Base-by-base conservation (phyloP, 208 protist species). In the Trypanosomatidae sp. region DNA sequence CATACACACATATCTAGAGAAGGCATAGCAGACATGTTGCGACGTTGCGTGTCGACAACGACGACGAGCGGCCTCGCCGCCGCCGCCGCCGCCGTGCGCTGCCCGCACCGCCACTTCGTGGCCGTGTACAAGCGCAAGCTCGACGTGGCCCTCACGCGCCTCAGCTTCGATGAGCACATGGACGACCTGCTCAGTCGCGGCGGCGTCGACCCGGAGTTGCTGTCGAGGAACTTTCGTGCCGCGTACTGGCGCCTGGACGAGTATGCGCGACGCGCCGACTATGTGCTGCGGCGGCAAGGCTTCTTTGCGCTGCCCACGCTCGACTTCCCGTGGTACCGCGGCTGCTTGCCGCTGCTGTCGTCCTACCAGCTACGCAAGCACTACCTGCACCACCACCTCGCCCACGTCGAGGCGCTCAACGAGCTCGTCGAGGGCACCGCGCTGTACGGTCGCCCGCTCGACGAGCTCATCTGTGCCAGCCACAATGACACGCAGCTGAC, bases 401-500 rank as follows among this genome's bases (percentile, higher is more conserved):
- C 71, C 32, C 91, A 94, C 63, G 82, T 94, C 5, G 83, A 92
- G 43, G 88, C 88, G 64, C 62, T 93, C 8, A 95, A 96, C 60
- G 53, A 78, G 55, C 69, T 94, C 19, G 83, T 94, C 54, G 67
- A 88, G 53, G 90, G 87, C 22, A 94, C 87, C 4, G 45, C 63
- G 2, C 61, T 88, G 27, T 92, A 94, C 57, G 79, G 71, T 4
- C 49, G 68, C 39, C 57, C 72, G 41, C 61, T 96, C 8, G 90
- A 96, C 32, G 70, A 83, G 27, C 77, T 94, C 43, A 91, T 96
- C 39, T 16, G 32, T 6, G 65, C 59, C 26, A 82, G 56, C 44
- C 41, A 52, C 32, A 47, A 53, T 18, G 67, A 95, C 45, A 15
- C 47, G 20, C 63, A 42, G 30, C 53, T 80, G 8, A 53, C 26